Evolutionary conservation across 2,329 filamentous ascomycete genomes (phyloP).

Genomic region (Pseudogymnoascus sp.): DNA sequence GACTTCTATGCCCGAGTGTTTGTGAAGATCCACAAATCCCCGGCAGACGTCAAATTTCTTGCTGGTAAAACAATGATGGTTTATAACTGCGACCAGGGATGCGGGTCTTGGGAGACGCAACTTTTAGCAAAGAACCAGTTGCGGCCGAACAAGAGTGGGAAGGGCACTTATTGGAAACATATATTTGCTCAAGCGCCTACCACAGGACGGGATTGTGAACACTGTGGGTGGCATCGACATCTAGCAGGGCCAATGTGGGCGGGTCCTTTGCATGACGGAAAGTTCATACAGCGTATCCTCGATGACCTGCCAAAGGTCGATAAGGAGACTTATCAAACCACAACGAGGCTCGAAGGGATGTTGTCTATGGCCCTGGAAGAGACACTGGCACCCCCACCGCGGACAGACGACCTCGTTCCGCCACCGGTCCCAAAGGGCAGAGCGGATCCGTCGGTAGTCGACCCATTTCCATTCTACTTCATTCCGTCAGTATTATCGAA

Average conservation of each 20-base stretch:
- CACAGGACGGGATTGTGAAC: constrained; percentile 58
- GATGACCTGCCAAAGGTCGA: constrained; percentile 60
- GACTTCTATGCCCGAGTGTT: constrained; percentile 94
- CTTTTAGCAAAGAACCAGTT: constrained; percentile 62
- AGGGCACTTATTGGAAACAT: constrained; percentile 68
- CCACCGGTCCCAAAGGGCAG: constrained; percentile 20
- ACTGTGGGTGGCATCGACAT: constrained; percentile 83
- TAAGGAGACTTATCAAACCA: constrained; percentile 66
- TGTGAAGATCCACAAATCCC: constrained; percentile 69
- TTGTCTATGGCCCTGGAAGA: constrained; percentile 82
- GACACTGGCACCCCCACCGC: constrained; percentile 17
- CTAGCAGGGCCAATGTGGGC: constrained; percentile 91
- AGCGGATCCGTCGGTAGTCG: constrained; percentile 54
- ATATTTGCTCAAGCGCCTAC: constrained; percentile 63
- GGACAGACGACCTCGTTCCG: constrained; percentile 15
- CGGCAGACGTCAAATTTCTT: constrained; percentile 80
- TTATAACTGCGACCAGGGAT: constrained; percentile 84
- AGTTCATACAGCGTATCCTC: constrained; percentile 74
- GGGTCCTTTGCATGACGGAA: constrained; percentile 74
- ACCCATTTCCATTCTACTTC: constrained; percentile 80
- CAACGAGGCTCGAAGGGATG: constrained; percentile 81
- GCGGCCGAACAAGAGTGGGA: constrained; percentile 60
- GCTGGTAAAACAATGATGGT: constrained; percentile 88
- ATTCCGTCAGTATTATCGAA: constrained; percentile 66
- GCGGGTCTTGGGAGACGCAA: constrained; percentile 85